These are phyloP conservation scores for Penstemon eatonii DNA, from an alignment of 257 asterid genomes.

Conservation along the genomic window DNA sequence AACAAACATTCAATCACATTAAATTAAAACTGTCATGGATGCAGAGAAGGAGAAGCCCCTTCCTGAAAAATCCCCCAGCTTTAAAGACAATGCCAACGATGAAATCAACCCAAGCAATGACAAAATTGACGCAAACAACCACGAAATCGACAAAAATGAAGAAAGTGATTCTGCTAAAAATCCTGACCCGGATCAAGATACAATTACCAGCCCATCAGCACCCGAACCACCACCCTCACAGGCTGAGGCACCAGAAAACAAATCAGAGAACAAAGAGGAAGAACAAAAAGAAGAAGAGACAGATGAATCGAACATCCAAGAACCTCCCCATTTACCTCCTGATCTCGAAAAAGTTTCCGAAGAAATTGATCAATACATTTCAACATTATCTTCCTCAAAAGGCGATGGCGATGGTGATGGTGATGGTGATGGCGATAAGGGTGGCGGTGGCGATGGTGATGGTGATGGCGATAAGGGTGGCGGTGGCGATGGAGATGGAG, in stretches of 20 bases:
- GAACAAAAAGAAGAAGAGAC: slow-evolving; percentile 7
- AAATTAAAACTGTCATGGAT: slow-evolving; percentile 38
- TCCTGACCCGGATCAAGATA: slow-evolving; percentile 21
- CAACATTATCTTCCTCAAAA: slow-evolving; percentile 30
- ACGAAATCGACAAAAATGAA: neutral
- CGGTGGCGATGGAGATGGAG: too few relatives aligned
- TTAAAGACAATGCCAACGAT: too few relatives aligned
- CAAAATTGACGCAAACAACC: neutral
- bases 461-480: too few relatives aligned
- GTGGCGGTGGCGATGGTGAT: too few relatives aligned
- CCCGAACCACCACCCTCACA: too few relatives aligned
- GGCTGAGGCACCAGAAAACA: neutral
- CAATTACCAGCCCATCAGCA: neutral
- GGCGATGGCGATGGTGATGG: neutral
- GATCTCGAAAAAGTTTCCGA: slow-evolving; percentile 59
- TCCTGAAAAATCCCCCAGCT: slow-evolving; percentile 28
- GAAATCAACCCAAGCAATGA: neutral
- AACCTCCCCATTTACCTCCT: slow-evolving; percentile 49
- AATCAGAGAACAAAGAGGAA: neutral
- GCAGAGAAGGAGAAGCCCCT: slow-evolving; percentile 46
- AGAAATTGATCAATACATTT: slow-evolving; percentile 62
- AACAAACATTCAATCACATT: neutral
- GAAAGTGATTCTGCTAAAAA: neutral
- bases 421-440: too few relatives aligned
- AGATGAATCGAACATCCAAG: slow-evolving; percentile 5